Base-by-base conservation (phyloP, 2,329 filamentous ascomycete species). In the Immersiporthe knoxdaviesiana region DNA sequence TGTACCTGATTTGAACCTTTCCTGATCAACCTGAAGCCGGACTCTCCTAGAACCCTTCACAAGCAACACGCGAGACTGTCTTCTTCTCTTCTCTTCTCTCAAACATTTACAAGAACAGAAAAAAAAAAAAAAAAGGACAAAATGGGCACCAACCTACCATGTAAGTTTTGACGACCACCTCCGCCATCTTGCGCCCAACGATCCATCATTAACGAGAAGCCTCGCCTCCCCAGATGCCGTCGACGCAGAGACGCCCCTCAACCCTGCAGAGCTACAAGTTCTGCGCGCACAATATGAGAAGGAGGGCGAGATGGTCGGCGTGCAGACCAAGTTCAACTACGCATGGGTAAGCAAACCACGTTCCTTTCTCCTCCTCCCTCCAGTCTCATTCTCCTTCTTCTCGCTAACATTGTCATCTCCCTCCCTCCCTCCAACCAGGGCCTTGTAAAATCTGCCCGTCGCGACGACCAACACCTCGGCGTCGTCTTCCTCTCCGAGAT, bases 311-410 rank as follows among this genome's bases (percentile, higher is more conserved):
- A 97, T 97, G 84, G 95, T 97, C 71, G 94, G 95, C 70, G 88
- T 99, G 54, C 96, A 99, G 81, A 99, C 96, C 72, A 98, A 98
- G 80, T 99, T 99, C 88, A 99, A 99, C 89, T 98, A 95, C 81
- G 95, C 96, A 78, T 99, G 96, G 96, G 94, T 97, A 88, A 68
- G 84, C 74, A 47, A 47, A 1, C 8, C 10, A 35, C 21, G 1
- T 18, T 5, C 58, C 14, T 12, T 59, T 18, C 30, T 10, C 24
- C 30, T 18, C 41, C 37, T 30, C 1, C 12, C 52, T 24, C 21
- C 10, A 21, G 30, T n/a, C 24, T 39, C 3, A 16, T 21, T 47
- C 37, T 30, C 6, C 18, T 59, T 58, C 41, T 37, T n/a, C 3
- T 54, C 6, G 14, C 14, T 24, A 24, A 32, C 32, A 41, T 64